Percentiles rank a stretch among this genome's conserved stretches.
Evolutionary conservation across 495 filamentous ascomycete species (phyloP).

Genomic region (Daldinia concentrica): DNA sequence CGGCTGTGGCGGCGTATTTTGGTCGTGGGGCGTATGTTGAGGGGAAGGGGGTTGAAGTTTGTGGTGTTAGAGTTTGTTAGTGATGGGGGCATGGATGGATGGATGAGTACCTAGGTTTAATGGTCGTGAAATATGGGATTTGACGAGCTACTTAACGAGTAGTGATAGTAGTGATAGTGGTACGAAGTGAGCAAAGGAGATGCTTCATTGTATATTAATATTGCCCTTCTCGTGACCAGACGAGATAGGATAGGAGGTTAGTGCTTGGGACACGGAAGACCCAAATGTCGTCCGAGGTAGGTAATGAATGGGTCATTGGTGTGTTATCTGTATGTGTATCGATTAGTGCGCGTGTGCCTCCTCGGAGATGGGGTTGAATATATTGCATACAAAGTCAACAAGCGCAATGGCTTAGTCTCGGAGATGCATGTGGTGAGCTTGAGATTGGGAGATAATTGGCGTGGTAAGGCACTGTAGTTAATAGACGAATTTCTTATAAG

Average conservation of each 20-base stretch:
- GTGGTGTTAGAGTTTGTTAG: slow-evolving; percentile 80
- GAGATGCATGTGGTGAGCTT: neutral
- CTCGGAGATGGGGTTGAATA: neutral
- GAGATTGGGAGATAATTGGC: neutral
- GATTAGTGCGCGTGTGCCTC: neutral
- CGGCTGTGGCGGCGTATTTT: slow-evolving; percentile 76
- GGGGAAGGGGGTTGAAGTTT: slow-evolving; percentile 78
- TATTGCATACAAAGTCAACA: neutral
- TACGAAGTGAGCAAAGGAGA: neutral
- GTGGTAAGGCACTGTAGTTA: neutral
- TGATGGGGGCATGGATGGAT: too few relatives aligned
- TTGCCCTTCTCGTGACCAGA: too few relatives aligned
- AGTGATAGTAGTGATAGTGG: neutral
- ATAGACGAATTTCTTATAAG: too few relatives aligned
- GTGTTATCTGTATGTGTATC: neutral
- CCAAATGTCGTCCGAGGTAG: neutral
- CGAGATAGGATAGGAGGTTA: too few relatives aligned
- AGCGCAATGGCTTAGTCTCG: neutral
- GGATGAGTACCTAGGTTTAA: too few relatives aligned
- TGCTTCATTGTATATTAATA: neutral
- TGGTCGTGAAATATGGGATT: too few relatives aligned
- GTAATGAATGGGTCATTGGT: neutral
- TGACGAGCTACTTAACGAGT: too few relatives aligned
- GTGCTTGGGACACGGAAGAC: neutral
- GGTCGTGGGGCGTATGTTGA: slow-evolving; percentile 72